Conservation (phyloP, 306 rosid genomes). For the Medicago arabica region DNA sequence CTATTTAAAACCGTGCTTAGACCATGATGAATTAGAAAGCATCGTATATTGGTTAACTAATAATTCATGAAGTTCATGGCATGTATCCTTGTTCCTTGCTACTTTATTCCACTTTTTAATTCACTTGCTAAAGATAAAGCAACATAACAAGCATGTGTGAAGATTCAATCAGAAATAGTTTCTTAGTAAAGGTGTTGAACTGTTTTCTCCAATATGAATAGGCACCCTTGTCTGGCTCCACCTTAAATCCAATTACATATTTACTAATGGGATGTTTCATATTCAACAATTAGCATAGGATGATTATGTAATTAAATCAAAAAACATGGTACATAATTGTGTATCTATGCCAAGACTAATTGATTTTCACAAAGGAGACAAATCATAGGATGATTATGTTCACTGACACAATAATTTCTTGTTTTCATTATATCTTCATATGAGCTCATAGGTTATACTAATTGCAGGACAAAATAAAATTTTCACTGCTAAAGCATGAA, state of each 20-base stretch:
- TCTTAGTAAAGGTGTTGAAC: not conserved
- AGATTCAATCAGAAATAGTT: conserved; percentile 14
- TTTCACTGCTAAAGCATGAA: conserved; percentile 57
- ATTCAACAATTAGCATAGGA: too few species aligned
- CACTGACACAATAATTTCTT: conserved; percentile 14
- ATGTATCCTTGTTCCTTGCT: conserved; percentile 26
- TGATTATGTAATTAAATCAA: not conserved
- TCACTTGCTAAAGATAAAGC: not conserved
- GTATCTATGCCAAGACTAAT: not conserved
- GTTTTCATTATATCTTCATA: conserved; percentile 31
- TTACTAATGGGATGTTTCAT: too few species aligned
- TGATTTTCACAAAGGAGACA: too few species aligned
- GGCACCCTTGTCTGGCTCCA: too few species aligned
- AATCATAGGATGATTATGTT: not conserved
- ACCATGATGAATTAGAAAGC: not conserved
- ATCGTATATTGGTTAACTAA: conserved; percentile 3
- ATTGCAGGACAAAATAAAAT: conserved; percentile 49
- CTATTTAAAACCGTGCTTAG: too few species aligned
- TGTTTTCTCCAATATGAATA: too few species aligned
- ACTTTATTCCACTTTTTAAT: conserved; percentile 24
- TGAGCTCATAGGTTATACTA: conserved; percentile 10
- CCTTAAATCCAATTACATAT: too few species aligned
- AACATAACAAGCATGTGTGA: conserved; percentile 22
- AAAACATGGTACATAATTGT: conserved; percentile 4
- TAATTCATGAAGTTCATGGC: conserved; percentile 19